Percentiles rank a stretch among this genome's conserved stretches.
Evolutionary conservation across 805 yeast genomes (phyloP).

Genomic region (Wickerhamiella cacticola): DNA sequence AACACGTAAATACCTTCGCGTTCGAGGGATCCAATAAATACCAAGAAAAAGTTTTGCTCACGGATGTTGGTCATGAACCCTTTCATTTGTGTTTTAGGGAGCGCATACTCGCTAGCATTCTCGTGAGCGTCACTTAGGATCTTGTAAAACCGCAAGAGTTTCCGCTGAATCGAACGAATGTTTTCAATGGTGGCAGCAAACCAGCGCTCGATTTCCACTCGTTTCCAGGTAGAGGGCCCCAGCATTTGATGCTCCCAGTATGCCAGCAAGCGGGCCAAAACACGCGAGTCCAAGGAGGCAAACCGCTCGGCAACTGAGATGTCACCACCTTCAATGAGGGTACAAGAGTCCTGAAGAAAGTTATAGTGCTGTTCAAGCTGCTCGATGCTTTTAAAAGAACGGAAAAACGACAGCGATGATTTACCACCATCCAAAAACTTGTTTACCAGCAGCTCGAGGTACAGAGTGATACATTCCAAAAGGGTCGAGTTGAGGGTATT

Average conservation of each 20-base stretch:
- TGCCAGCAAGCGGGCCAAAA: slow-evolving; percentile 54
- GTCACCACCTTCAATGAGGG: slow-evolving; percentile 68
- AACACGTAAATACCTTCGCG: slow-evolving; percentile 67
- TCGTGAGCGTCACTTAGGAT: slow-evolving; percentile 57
- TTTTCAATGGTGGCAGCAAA: slow-evolving; percentile 31
- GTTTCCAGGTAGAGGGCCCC: slow-evolving; percentile 40
- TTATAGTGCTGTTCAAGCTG: slow-evolving; percentile 75
- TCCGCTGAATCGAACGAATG: slow-evolving; percentile 50
- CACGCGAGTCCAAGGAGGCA: slow-evolving; percentile 48
- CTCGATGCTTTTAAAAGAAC: slow-evolving; percentile 85
- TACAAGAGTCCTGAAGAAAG: slow-evolving; percentile 64
- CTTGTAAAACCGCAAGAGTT: slow-evolving; percentile 64
- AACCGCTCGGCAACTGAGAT: slow-evolving; percentile 70
- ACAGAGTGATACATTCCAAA: slow-evolving; percentile 59
- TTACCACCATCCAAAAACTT: slow-evolving; percentile 70
- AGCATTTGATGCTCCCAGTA: slow-evolving; percentile 62
- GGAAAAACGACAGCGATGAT: slow-evolving; percentile 40
- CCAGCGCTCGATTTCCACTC: slow-evolving; percentile 42
- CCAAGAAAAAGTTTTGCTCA: slow-evolving; percentile 60
- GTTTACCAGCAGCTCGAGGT: slow-evolving; percentile 56
- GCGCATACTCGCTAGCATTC: slow-evolving; percentile 42
- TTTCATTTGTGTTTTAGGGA: slow-evolving; percentile 29
- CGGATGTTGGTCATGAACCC: slow-evolving; percentile 46
- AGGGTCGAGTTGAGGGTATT: slow-evolving; percentile 54
- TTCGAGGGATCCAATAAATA: slow-evolving; percentile 61